Evolutionary conservation across 176 grass and related monocot species (phyloP), one percentile per base, ranked within the genome.

Genomic region (Eragrostis curvula): DNA sequence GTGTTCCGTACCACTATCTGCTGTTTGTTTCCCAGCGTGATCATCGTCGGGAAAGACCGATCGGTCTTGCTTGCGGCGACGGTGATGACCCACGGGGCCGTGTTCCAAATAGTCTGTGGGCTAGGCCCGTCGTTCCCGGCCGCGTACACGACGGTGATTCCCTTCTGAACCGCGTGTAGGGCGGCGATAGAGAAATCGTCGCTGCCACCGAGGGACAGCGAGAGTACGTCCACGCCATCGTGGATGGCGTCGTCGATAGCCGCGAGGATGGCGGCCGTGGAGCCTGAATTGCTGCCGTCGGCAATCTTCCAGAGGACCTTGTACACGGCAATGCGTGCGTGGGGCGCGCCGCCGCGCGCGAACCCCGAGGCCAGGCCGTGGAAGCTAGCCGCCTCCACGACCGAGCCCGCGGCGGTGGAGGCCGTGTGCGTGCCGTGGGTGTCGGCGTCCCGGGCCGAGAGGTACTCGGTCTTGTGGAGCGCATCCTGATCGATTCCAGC

Each of bases 231-330:
- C 11, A 85, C 83, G 3, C 74, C 74, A 15, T 85, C 83, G 2
- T 85, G 83, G 11, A 85, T 85, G 11, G 83, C 83, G 45, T 85
- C 4, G 9, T 88, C 86, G 15, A 88, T 79, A 50, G 86, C 86
- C 0, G 75, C 81, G 0, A 88, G 81, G 36, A 87, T 5, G 23
- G 12, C 10, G n/a, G 78, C 79, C 0, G 72, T 18, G 7, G 0
- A 39, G 6, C 63, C 12, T 8, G 3, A 3, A 8, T 18, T 28
- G 0, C 27, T 42, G 3, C 68, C 1, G 6, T 2, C 2, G 5
- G 0, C 15, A 1, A 14, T 25, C 0, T 21, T 58, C 85, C 78
- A 87, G 3, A 30, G 0, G 12, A 44, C 1, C 45, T 87, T 88
- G 39, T 88, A 88, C 74, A 84, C 86, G 0, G 80, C 86, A 0